These are phyloP conservation scores for Actinomucor elegans DNA, from an alignment of 371 early-diverging fungal genomes.

Conservation along the genomic window DNA sequence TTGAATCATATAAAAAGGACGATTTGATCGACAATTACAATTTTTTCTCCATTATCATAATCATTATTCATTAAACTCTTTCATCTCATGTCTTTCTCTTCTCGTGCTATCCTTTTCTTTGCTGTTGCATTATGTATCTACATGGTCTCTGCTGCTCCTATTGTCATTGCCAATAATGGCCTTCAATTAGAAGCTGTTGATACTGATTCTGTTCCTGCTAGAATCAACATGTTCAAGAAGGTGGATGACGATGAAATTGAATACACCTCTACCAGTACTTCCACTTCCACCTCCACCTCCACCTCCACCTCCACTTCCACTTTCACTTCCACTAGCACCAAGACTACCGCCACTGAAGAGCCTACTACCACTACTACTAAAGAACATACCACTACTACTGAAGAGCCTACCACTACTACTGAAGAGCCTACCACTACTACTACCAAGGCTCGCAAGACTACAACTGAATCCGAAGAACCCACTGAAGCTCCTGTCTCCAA, in stretches of 20 bases:
- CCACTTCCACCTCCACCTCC: constrained; percentile 1
- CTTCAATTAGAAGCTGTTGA: constrained; percentile 7
- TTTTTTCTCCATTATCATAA: not conserved
- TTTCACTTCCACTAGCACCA: not conserved
- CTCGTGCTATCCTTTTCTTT: constrained; percentile 9
- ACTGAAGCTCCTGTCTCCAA: not conserved
- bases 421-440: constrained; percentile 2
- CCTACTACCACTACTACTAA: not conserved
- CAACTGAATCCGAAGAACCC: constrained; percentile 2
- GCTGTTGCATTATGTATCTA: constrained; percentile 7
- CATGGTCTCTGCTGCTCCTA: constrained; percentile 20
- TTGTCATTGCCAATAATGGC: not conserved
- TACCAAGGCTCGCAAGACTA: constrained; percentile 2
- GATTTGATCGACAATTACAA: not conserved
- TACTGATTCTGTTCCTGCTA: not conserved
- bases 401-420: not conserved
- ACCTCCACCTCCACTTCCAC: constrained; percentile 2
- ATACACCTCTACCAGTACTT: not conserved
- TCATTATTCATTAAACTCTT: not conserved
- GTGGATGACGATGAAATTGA: not conserved
- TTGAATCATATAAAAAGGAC: constrained; percentile 2
- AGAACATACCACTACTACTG: not conserved
- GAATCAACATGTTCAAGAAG: constrained; percentile 2
- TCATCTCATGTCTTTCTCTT: constrained; percentile 6
- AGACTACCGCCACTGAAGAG: not conserved